Evolutionary conservation across 1,284 basidiomycete genomes (phyloP), one percentile per base, ranked within the genome.

Genomic region (Golubevia pallescens): DNA sequence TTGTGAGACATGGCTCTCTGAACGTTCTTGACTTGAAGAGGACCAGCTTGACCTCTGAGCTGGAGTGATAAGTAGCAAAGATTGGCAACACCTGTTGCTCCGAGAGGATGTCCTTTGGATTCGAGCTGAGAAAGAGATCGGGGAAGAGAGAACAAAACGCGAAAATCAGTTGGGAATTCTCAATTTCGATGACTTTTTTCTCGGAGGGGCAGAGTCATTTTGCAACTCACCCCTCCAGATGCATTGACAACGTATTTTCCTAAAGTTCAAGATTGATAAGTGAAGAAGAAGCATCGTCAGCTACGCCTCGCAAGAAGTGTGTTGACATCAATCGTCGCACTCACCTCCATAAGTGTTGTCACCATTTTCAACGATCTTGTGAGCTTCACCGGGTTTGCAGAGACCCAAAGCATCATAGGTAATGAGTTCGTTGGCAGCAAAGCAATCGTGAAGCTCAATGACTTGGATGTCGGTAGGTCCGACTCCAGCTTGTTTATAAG

Each of bases 371-470:
- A 93, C 91, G 67, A 94, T 72, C 75, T 91, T 91, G 84, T 91
- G 90, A 1, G 93, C 92, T 66, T 92, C 90, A 2, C 90, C 91
- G 2, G 87, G 86, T 32, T 88, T 86, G 74, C 92, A 93, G 21
- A 95, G 88, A 4, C 93, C 91, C 56, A 94, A 87, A 0, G 92
- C 93, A n/a, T 92, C 90, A 80, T 94, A 94, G 23, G 90, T 92
- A 71, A 94, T 89, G 53, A 95, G 89, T 34, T 93, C 92, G 72
- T 92, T 92, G 3, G 91, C 88, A 63, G 92, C 89, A 80, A 93
- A 94, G 82, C 93, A 94, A 78, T 94, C 93, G 74, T 94, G 93
- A 21, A 94, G 86, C 82, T 95, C 93, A 3, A 94, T 87, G 0
- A 94, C 92, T 48, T 92, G 92, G n/a, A 94, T 90, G 68, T 92